Conservation (phyloP, 2,329 filamentous ascomycete genomes). For the Diaporthe citriasiana region DNA sequence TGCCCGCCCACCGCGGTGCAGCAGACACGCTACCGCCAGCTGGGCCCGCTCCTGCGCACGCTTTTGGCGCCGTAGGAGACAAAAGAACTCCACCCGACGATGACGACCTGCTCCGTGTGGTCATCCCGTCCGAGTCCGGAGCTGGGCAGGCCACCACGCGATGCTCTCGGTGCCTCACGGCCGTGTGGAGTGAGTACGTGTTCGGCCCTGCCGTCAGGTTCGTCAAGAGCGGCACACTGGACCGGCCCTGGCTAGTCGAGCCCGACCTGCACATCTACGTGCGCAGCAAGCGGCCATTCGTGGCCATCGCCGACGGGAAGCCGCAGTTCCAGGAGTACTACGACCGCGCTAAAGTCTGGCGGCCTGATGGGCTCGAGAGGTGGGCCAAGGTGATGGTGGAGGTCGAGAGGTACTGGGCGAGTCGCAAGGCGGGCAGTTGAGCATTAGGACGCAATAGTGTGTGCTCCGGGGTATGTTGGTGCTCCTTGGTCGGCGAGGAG, state of each 20-base stretch:
- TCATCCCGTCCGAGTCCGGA: conserved; percentile 57
- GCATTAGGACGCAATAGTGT: neutral
- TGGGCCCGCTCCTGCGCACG: conserved; percentile 27
- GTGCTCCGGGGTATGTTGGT: neutral
- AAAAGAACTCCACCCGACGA: neutral
- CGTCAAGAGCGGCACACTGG: conserved; percentile 61
- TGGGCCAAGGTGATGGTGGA: conserved; percentile 46
- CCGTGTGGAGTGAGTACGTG: conserved; percentile 59
- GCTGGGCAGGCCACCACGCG: conserved; percentile 56
- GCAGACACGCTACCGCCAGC: conserved; percentile 34
- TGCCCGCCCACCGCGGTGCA: conserved; percentile 41
- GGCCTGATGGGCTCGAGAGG: conserved; percentile 52
- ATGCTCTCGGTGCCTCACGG: conserved; percentile 58
- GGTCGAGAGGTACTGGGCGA: conserved; percentile 38
- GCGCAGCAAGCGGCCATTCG: conserved; percentile 54
- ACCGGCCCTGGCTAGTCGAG: conserved; percentile 53
- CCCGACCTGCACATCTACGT: conserved; percentile 63
- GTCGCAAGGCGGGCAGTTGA: conserved; percentile 6
- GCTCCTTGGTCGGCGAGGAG: neutral
- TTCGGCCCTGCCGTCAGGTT: conserved; percentile 52
- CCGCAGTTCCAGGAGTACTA: conserved; percentile 56
- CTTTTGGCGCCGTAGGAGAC: neutral
- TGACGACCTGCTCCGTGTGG: conserved; percentile 24
- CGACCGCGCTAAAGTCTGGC: conserved; percentile 50
- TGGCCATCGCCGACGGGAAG: conserved; percentile 54